Evolutionary conservation across 1,139 yeast genomes (phyloP).

Genomic region (Hemisphaericaspora xylanilytica): DNA sequence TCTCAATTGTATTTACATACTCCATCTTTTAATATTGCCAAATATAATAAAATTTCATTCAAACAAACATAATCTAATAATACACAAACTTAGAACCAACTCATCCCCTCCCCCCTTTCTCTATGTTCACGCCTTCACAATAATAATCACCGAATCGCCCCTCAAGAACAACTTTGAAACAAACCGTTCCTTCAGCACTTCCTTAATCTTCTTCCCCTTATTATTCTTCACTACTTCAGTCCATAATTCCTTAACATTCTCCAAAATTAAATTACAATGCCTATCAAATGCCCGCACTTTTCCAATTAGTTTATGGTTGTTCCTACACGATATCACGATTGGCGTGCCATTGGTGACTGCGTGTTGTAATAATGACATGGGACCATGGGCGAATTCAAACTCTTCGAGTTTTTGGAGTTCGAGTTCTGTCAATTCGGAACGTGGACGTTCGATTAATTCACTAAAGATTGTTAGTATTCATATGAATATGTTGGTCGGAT

Average conservation of each 20-base stretch:
- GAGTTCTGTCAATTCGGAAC: constrained; percentile 74
- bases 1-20: constrained; percentile 4
- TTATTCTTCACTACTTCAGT: constrained; percentile 63
- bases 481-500: not conserved
- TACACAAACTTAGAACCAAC: not conserved
- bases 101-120: too few relatives aligned
- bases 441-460: constrained; percentile 66
- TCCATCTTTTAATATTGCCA: not conserved
- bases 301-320: constrained; percentile 87
- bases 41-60: not conserved
- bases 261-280: constrained; percentile 90
- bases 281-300: constrained; percentile 93
- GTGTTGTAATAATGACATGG: constrained; percentile 78
- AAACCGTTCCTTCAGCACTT: constrained; percentile 77
- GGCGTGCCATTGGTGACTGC: constrained; percentile 75
- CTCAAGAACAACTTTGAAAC: constrained; percentile 86
- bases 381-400: constrained; percentile 88
- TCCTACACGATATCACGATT: constrained; percentile 85
- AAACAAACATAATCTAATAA: constrained; percentile 1
- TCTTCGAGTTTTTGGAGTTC: constrained; percentile 85
- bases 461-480: constrained; percentile 29
- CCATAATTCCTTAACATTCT: constrained; percentile 92
- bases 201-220: constrained; percentile 70
- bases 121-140: constrained; percentile 49
- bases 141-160: constrained; percentile 92